phyloP scores from a whole-genome alignment of 2,329 filamentous ascomycete species.

The Aspergillus sp. region DNA sequence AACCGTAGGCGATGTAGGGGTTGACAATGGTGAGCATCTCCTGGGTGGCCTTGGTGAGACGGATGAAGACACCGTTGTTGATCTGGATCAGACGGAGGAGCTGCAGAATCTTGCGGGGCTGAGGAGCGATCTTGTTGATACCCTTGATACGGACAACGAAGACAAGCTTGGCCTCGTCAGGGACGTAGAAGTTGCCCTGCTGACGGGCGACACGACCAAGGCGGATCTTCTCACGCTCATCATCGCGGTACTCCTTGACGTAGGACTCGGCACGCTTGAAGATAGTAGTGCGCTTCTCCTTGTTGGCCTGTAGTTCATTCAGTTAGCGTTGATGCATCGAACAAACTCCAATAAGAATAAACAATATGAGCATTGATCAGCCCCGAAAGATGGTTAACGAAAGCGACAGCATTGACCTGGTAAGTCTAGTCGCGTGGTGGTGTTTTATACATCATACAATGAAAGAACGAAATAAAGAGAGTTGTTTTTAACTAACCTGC shows the following conservation, averaged over 20 bases:
- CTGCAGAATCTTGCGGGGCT: slow-evolving; percentile 99
- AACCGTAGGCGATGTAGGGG: slow-evolving; percentile 98
- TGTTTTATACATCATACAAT: slow-evolving; percentile 79
- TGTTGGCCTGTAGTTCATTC: slow-evolving; percentile 65
- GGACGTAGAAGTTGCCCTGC: slow-evolving; percentile 88
- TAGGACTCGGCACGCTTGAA: slow-evolving; percentile 99
- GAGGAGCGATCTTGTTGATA: slow-evolving; percentile 99
- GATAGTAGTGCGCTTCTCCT: slow-evolving; percentile 97
- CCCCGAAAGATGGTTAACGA: slow-evolving; percentile 54
- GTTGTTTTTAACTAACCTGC: slow-evolving; percentile 61
- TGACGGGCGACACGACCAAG: slow-evolving; percentile 83
- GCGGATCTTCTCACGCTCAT: slow-evolving; percentile 97
- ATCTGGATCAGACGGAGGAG: slow-evolving; percentile 99
- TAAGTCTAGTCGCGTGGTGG: slow-evolving; percentile 82
- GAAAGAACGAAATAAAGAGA: slow-evolving; percentile 10
- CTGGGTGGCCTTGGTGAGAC: slow-evolving; percentile 91
- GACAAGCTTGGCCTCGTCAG: slow-evolving; percentile 90
- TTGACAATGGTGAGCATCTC: slow-evolving; percentile 98
- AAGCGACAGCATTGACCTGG: slow-evolving; percentile 88
- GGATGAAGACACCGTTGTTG: slow-evolving; percentile 99
- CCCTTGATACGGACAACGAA: slow-evolving; percentile 99
- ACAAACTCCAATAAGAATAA: slow-evolving; percentile 9
- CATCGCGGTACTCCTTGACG: slow-evolving; percentile 98
- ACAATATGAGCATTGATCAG: slow-evolving; percentile 53
- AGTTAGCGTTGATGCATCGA: slow-evolving; percentile 19